Conservation (phyloP, 2,329 filamentous ascomycete genomes). For the Microcera coccophila region DNA sequence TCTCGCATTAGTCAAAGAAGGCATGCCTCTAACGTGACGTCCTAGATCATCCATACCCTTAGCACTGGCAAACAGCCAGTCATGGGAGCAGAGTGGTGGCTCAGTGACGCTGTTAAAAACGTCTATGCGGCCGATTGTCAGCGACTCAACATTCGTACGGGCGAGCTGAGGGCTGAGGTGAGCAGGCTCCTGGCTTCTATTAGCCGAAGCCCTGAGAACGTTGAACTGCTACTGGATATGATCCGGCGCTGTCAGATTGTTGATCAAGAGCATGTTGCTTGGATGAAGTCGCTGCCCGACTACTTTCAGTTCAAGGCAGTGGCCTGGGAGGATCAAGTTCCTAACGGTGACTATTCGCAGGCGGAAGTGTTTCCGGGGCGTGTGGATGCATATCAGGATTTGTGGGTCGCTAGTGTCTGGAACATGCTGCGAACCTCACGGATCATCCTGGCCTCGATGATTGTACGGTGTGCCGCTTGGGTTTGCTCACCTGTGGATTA, state of each 20-base stretch:
- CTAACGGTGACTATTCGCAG: constrained; percentile 47
- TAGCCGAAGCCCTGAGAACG: constrained; percentile 46
- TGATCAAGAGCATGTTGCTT: constrained; percentile 50
- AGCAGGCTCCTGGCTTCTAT: constrained; percentile 47
- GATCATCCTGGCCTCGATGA: constrained; percentile 51
- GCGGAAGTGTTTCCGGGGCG: constrained; percentile 58
- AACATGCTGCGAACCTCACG: constrained; percentile 53
- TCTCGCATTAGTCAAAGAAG: not conserved
- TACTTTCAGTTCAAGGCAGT: constrained; percentile 51
- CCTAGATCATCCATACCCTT: constrained; percentile 55
- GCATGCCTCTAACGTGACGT: constrained; percentile 5
- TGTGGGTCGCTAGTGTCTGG: constrained; percentile 56
- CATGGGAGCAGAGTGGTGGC: constrained; percentile 59
- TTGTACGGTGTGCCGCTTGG: constrained; percentile 59
- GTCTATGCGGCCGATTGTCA: constrained; percentile 46
- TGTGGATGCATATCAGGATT: constrained; percentile 56
- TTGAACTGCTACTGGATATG: constrained; percentile 48
- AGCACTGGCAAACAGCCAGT: constrained; percentile 49
- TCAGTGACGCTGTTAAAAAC: constrained; percentile 50
- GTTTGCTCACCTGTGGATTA: constrained; percentile 58
- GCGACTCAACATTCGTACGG: constrained; percentile 50
- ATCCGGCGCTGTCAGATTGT: constrained; percentile 50
- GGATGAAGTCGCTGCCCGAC: constrained; percentile 49
- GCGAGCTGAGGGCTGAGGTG: constrained; percentile 53
- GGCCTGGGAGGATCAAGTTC: constrained; percentile 54